Evolutionary conservation across 2,329 filamentous ascomycete genomes (phyloP), one percentile per base, ranked within the genome.

Genomic region (Hortaea werneckii): DNA sequence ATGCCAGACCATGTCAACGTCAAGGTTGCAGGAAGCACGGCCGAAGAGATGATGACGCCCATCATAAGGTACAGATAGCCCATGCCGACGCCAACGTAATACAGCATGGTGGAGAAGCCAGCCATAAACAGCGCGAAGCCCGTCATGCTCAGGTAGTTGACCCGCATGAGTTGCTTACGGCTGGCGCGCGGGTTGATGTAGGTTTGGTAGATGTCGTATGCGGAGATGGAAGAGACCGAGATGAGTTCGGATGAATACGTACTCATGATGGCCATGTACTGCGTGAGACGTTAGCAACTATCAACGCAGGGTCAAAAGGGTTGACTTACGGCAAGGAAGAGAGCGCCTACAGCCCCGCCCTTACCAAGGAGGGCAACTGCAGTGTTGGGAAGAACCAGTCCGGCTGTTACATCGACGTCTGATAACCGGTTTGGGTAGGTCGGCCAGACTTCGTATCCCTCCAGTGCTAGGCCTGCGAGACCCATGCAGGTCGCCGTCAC

Each of bases 401-500:
- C 61, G 39, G 60, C 57, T 5, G 44, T 50, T 34, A 55, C 54
- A 29, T 64, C 54, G 5, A 50, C 54, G 5, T 49, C 43, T 5
- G 55, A 49, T n/a, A 62, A 50, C 4, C 53, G 52, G 20, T 57
- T 48, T 2, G 66, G 67, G 45, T 66, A 70, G 0, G 81, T 85
- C 0, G 85, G 85, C 66, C 87, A 88, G 3, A 70, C 71, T 1
- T 79, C 82, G 54, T 78, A 83, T 52, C 73, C 79, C 64, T 95
- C 87, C 1, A 95, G 75, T 0, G 87, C 85, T 6, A 95, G 72
- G 3, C 85, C 87, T 1, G 85, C 77, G 5, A 95, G 75, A 29
- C 88, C 88, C 80, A 94, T 85, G 1, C 88, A 94, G 0, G 86
- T 95, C 1, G 88, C 87, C 2, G 81, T 85, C 7, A 94, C 74